Base-by-base conservation (phyloP, 2,329 filamentous ascomycete genomes). In the Metarhizium album region DNA sequence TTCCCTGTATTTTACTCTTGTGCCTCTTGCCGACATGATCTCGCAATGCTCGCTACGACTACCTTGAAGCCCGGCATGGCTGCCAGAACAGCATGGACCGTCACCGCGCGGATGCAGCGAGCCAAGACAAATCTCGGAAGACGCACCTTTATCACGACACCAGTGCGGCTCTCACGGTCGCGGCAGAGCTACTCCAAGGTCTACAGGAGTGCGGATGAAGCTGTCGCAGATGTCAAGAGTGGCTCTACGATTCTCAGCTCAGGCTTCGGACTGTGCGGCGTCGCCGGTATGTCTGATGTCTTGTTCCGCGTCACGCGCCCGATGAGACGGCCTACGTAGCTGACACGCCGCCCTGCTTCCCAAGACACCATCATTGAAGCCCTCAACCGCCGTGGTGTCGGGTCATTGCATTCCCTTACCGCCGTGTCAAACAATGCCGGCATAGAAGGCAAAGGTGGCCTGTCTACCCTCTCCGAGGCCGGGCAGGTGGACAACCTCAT, bases 341-440 rank as follows among this genome's bases (percentile, higher is more conserved):
- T 29, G 27, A 29, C 27, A n/a, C n/a, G n/a, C 31, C 47, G 24
- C 9, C 33, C n/a, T 24, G 37, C 11, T 29, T 29, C 11, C 7
- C 27, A 29, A 75, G 84, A 89, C 62, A 89, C 86, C 0, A 69
- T 90, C 6, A 90, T 90, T 59, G 73, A 79, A 40, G 82, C 83
- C 16, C 76, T 91, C 38, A 74, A 80, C 50, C 71, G 72, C 18
- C 70, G 80, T 60, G 81, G 80, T 5, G 70, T 72, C 4, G 77
- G 82, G 4, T 73, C 76, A 9, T 73, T 91, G 22, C 75, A 85
- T 47, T 76, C 80, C 2, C 73, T 91, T 29, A 89, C 85, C 1
- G 86, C 85, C 20, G 83, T 90, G 2, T 90, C 86, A 47, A 91
- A 91, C 63, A 91, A 91, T 62, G 86, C 86, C 7, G 87, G 87